These are phyloP conservation scores for Hemileia vastatrix DNA, from an alignment of 1,284 basidiomycete genomes.

Conservation along the genomic window DNA sequence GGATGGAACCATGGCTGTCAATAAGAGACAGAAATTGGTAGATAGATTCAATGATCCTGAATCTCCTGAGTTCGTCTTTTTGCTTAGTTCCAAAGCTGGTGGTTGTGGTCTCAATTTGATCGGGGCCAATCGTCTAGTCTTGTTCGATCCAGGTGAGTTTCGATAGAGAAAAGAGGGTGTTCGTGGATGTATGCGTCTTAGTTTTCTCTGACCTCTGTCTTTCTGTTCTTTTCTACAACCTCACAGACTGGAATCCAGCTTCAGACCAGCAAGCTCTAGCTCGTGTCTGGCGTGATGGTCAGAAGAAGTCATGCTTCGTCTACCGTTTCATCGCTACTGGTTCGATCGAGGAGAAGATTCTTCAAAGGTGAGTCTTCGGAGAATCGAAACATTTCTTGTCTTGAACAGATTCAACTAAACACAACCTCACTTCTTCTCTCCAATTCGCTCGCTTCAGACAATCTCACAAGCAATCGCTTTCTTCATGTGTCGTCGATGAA, in stretches of 20 bases:
- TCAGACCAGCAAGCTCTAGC: conserved; percentile 96
- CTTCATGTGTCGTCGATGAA: conserved; percentile 93
- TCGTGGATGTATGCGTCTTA: not conserved
- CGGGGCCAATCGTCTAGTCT: conserved; percentile 89
- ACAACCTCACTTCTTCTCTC: too few species aligned
- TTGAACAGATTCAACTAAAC: too few species aligned
- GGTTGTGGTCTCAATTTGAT: conserved; percentile 98
- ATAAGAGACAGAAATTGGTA: conserved; percentile 91
- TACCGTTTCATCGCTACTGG: conserved; percentile 97
- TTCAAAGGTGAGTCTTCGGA: conserved; percentile 60
- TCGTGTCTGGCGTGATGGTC: conserved; percentile 97
- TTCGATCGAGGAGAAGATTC: conserved; percentile 98
- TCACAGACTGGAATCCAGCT: conserved; percentile 89
- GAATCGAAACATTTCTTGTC: not conserved
- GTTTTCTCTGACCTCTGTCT: not conserved
- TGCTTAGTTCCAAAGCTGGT: conserved; percentile 91
- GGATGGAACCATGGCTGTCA: conserved; percentile 86
- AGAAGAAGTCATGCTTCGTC: conserved; percentile 96
- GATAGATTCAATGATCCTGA: conserved; percentile 94
- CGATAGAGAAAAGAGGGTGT: not conserved
- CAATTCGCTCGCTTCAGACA: conserved; percentile 28
- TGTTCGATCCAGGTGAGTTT: conserved; percentile 85
- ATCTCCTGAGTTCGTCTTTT: conserved; percentile 86
- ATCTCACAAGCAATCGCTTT: conserved; percentile 90
- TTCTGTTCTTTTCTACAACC: not conserved